Evolutionary conservation across 2,329 filamentous ascomycete genomes (phyloP).

Genomic region (Colletotrichum sp.): DNA sequence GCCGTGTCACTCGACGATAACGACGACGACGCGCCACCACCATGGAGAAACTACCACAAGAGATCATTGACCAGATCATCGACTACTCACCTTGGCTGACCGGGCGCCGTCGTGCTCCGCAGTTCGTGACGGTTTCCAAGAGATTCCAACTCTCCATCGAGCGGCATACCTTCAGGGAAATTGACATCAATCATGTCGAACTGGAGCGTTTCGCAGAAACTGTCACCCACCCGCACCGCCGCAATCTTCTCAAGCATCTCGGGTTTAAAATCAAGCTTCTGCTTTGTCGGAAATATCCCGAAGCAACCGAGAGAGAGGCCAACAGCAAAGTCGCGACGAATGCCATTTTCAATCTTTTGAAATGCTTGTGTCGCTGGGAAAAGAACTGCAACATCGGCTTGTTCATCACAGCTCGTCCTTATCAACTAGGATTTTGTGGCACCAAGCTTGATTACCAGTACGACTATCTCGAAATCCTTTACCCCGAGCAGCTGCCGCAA

Average conservation of each 20-base stretch:
- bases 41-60: background rate
- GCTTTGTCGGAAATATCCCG: background rate
- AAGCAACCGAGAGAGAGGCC: background rate
- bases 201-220: background rate
- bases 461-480: background rate
- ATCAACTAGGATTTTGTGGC: background rate
- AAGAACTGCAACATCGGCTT: background rate
- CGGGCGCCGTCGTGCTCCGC: background rate
- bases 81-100: background rate
- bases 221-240: background rate
- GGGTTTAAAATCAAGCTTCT: background rate
- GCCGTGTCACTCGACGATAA: too few relatives aligned
- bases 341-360: background rate
- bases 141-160: background rate
- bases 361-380: background rate
- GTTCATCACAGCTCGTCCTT: background rate
- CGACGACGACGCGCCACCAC: background rate
- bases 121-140: background rate
- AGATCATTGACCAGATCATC: background rate
- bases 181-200: background rate
- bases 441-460: background rate
- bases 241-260: background rate
- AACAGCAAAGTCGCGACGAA: background rate
- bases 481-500: background rate
- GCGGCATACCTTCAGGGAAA: background rate